Base-by-base conservation (phyloP, 1,284 basidiomycete genomes). In the Exobasidium rhododendri region DNA sequence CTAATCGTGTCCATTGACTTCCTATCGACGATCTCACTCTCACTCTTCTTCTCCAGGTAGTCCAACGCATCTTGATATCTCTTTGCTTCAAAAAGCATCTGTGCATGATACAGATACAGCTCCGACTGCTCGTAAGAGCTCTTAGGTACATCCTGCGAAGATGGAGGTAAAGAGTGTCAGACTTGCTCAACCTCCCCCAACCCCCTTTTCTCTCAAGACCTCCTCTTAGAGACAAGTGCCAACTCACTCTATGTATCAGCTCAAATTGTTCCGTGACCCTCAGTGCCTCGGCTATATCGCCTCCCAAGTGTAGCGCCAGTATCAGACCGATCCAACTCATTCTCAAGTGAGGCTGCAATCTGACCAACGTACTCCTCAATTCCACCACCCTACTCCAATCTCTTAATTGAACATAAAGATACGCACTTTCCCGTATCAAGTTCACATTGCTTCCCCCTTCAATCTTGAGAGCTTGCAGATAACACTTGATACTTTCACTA, bases 391-490 rank as follows among this genome's bases (percentile, higher is more conserved):
- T 83, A 50, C 89, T 86, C 80, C 87, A 97, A 58, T 89, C 83
- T 44, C 96, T 86, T n/a, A 94, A 85, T 74, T 97, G 93, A 0
- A 92, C 88, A 74, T 94, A 89, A 31, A 99, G 84, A 58, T 91
- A 87, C 3, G 93, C 91, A 0, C 92, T 86, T 80, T 98, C 96
- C 56, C 92, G 88, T 24, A 98, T 82, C 63, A 99, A 87, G 79
- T 94, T 97, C 73, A 94, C 82, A 79, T 97, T 97, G 75, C 94
- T 92, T 11, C 75, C 69, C 81, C 89, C 89, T 83, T 97, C 94
- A 74, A 91, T 91, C 68, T 86, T 85, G 66, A 94, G 83, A 28
- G 91, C 87, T 73, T 87, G 86, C 29, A 89, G 90, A 60, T 85
- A 85, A 31, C 90, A 91, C 76, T 91, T 91, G 77, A 93, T 84